Percentiles rank a stretch among this genome's conserved stretches.
phyloP scores from a whole-genome alignment of 2,329 filamentous ascomycete species.

The Proliferodiscus dingleyae region DNA sequence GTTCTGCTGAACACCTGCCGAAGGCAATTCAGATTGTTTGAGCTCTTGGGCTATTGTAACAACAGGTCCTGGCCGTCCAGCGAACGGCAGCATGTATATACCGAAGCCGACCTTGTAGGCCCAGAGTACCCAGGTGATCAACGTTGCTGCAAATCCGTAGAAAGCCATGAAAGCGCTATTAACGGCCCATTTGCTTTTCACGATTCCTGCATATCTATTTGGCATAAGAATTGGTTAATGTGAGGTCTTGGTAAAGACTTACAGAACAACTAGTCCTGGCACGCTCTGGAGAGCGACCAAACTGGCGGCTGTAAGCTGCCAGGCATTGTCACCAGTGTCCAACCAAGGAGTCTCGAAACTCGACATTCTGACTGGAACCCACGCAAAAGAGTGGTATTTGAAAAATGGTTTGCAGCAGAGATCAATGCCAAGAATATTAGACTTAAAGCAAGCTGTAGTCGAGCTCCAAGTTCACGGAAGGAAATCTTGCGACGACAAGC shows the following conservation, averaged over 20 bases:
- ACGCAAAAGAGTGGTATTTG: no score
- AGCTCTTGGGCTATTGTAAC: constrained; percentile 41
- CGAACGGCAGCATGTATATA: constrained; percentile 45
- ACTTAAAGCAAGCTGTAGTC: not conserved
- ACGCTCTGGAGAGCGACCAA: constrained; percentile 46
- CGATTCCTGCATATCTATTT: constrained; percentile 39
- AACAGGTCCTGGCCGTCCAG: constrained; percentile 42
- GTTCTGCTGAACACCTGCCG: constrained; percentile 36
- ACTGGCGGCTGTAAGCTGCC: constrained; percentile 47
- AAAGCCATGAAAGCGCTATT: constrained; percentile 48
- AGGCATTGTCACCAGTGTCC: constrained; percentile 45
- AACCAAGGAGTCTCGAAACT: constrained; percentile 29
- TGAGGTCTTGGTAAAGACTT: not conserved
- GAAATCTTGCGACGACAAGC: not conserved
- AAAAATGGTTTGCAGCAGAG: not conserved
- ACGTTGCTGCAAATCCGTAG: constrained; percentile 43
- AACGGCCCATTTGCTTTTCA: constrained; percentile 45
- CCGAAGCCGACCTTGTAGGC: constrained; percentile 46
- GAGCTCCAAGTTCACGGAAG: not conserved
- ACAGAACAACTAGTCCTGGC: constrained; percentile 43
- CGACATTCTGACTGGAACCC: not conserved
- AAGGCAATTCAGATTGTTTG: constrained; percentile 38
- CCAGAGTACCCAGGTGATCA: constrained; percentile 47
- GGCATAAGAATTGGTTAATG: not conserved
- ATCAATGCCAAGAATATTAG: not conserved